These are phyloP conservation scores for Rhizopogon hawkerae DNA, from an alignment of 1,284 basidiomycete species.

Conservation along the genomic window DNA sequence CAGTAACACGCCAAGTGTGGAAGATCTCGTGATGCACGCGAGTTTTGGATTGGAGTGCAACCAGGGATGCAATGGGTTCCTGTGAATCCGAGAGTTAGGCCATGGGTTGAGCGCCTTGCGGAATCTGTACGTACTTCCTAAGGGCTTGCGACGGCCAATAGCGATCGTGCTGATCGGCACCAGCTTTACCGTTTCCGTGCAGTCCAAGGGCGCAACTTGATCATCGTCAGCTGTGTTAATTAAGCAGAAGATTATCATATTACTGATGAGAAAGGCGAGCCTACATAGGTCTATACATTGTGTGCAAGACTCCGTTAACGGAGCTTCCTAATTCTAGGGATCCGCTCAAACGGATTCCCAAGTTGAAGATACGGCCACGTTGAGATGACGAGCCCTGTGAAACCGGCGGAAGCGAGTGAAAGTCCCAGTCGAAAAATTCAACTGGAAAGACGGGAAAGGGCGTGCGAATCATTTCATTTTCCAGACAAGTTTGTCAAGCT, in stretches of 20 bases:
- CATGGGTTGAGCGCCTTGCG: background rate
- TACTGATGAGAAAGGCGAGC: background rate
- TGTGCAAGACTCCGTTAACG: background rate
- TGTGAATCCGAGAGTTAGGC: slow-evolving; percentile 1
- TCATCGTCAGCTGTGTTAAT: too few species aligned
- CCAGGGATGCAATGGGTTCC: slow-evolving; percentile 2
- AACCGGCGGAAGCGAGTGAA: slow-evolving; percentile 23
- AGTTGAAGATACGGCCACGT: slow-evolving; percentile 11
- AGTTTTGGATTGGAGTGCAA: slow-evolving; percentile 4
- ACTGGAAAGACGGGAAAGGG: background rate
- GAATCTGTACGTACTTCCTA: background rate
- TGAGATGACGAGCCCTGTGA: slow-evolving; percentile 15
- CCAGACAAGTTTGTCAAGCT: background rate
- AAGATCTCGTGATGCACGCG: slow-evolving; percentile 10
- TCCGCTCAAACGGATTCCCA: slow-evolving; percentile 23
- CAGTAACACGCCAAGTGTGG: slow-evolving; percentile 15
- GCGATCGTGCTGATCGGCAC: background rate
- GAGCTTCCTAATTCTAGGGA: slow-evolving; percentile 9
- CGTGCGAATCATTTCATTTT: slow-evolving; percentile 3
- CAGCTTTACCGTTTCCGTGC: background rate
- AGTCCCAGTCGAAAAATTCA: slow-evolving; percentile 3
- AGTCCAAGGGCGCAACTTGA: too few species aligned
- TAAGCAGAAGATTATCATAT: background rate
- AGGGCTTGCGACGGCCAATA: background rate
- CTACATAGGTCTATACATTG: too few species aligned